Evolutionary conservation across 306 rosid species (phyloP), one percentile per base, ranked within the genome.

Genomic region (Medicago truncatula): DNA sequence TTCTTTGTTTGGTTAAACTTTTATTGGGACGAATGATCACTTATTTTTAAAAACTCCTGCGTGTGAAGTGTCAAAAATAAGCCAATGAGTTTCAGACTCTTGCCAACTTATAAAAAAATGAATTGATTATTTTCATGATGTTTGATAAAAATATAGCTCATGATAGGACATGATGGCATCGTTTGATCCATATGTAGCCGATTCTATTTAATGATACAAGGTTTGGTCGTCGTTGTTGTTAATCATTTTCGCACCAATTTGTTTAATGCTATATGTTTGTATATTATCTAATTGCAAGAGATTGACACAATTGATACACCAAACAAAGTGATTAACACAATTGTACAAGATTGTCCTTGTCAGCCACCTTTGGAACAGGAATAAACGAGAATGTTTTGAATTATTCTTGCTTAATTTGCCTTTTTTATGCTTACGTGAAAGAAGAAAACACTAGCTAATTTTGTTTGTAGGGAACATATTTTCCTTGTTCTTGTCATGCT

Each of bases 401-500:
- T 38, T 9, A 71, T 50, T 49, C 43, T 38, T 39, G 46, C 36
- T 78, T 39, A 71, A 3, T 71, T 38, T 7, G 8, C 18, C 63
- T 20, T 52, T 70, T 12, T 38, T 10, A 12, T 78, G 59, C n/a
- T 63, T 28, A 71, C 68, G 9, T 63, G 17, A 40, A 71, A 43
- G 60, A 17, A 7, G 49, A 9, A 44, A 63, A 44, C 16, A 31
- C 6, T 54, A 4, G 1, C 10, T 9, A 79, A 53, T 2, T 71
- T 53, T 62, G 39, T 47, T 73, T 21, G 17, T 66, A 14, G 52
- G 79, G 50, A 39, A 31, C 75, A 73, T 66, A 13, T 66, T 66
- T 80, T 80, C 75, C 70, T 44, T 15, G 28, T 66, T 14, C 17
- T 47, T 67, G 39, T 67, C 25, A 66, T 21, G 65, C 75, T 67